Evolutionary conservation across 805 yeast species (phyloP).

Genomic region (Candida incommunis): DNA sequence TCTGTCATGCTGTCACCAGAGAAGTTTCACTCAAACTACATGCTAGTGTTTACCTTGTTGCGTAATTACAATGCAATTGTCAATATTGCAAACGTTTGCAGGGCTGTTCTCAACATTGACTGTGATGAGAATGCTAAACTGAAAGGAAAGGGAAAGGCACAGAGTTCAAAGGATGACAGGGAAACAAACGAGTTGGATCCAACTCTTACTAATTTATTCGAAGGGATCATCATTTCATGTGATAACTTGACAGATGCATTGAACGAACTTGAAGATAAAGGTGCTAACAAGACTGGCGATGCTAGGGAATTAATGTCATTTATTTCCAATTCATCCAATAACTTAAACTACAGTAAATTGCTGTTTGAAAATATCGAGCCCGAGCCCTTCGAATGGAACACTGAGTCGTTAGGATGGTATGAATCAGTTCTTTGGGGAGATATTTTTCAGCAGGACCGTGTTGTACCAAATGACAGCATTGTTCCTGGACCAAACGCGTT

Average conservation of each 20-base stretch:
- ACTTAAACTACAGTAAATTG: conserved; percentile 9
- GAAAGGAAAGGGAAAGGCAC: neutral
- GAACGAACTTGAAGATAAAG: neutral
- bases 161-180: neutral
- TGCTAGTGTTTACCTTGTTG: conserved; percentile 15
- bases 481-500: neutral
- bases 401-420: conserved; percentile 62
- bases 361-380: conserved; percentile 25
- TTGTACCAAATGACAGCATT: neutral
- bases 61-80: conserved; percentile 6
- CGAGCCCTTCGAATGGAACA: conserved; percentile 48
- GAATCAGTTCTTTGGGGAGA: conserved; percentile 48
- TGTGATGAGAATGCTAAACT: neutral
- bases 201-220: conserved; percentile 5
- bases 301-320: neutral
- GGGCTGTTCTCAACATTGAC: neutral
- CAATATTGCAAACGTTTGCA: neutral
- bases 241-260: neutral
- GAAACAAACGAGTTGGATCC: conserved; percentile 9
- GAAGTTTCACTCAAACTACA: conserved; percentile 15
- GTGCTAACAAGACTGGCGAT: neutral
- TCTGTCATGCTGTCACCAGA: conserved; percentile 11
- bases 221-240: conserved; percentile 1
- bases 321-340: neutral
- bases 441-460: conserved; percentile 25